Conservation (phyloP, 257 asterid genomes). For the Nicotiana undulata region DNA sequence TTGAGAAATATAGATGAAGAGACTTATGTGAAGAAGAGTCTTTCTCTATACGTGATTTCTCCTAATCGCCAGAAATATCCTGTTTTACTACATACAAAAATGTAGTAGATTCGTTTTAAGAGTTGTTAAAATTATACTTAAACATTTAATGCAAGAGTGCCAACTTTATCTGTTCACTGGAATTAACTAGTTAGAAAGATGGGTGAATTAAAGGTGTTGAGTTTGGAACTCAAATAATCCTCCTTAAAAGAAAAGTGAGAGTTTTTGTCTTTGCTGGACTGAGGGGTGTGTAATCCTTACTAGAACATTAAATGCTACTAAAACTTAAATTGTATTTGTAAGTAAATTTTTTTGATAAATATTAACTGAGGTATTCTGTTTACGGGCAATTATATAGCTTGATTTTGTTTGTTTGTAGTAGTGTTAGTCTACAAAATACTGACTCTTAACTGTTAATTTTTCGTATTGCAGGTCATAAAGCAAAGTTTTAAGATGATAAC, state of each 20-base stretch:
- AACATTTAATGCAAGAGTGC: neutral
- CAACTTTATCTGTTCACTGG: neutral
- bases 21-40: neutral
- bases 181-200: neutral
- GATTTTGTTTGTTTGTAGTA: neutral
- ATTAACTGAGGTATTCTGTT: neutral
- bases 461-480: constrained; percentile 20
- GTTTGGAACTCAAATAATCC: no score
- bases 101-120: neutral
- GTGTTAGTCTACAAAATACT: neutral
- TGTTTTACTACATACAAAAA: neutral
- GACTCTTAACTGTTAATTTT: neutral
- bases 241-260: no score
- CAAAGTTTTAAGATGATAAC: neutral
- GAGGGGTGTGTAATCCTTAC: no score
- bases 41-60: neutral
- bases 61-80: neutral
- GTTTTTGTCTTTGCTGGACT: no score
- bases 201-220: no score
- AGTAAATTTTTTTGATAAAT: neutral
- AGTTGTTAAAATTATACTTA: neutral
- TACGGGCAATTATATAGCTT: neutral
- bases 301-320: neutral
- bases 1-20: neutral
- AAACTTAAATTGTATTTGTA: neutral